These are phyloP conservation scores for Penicillium simplicissimum DNA, from an alignment of 495 filamentous ascomycete genomes.

Conservation along the genomic window DNA sequence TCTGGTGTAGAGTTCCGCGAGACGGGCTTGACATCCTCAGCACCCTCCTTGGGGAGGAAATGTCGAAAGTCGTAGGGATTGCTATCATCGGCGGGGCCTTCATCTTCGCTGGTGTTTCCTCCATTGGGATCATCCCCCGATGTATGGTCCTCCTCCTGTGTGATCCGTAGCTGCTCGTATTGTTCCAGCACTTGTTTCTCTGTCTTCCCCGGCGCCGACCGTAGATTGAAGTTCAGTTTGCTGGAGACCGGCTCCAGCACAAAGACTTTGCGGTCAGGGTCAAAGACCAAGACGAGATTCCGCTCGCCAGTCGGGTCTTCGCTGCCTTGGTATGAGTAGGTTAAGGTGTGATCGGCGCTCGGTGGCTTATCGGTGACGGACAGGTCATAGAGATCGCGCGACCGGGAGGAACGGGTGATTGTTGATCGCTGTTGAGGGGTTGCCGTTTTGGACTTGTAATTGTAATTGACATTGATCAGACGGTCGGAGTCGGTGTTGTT, in stretches of 20 bases:
- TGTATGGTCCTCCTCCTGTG: slow-evolving; percentile 42
- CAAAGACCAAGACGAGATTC: slow-evolving; percentile 54
- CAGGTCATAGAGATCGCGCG: slow-evolving; percentile 48
- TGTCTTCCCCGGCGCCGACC: slow-evolving; percentile 49
- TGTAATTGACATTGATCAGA: slow-evolving; percentile 50
- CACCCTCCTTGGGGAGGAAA: slow-evolving; percentile 49
- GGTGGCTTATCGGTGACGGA: slow-evolving; percentile 51
- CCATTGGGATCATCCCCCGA: slow-evolving; percentile 44
- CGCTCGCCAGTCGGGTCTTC: slow-evolving; percentile 46
- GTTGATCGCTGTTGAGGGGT: slow-evolving; percentile 40
- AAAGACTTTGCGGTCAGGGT: slow-evolving; percentile 50
- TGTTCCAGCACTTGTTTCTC: slow-evolving; percentile 46
- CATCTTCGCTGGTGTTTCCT: slow-evolving; percentile 42
- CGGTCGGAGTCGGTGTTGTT: slow-evolving; percentile 24
- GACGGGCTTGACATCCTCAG: slow-evolving; percentile 36
- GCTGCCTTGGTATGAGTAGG: slow-evolving; percentile 53
- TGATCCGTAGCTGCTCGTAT: slow-evolving; percentile 47
- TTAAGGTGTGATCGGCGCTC: slow-evolving; percentile 42
- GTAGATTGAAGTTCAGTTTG: slow-evolving; percentile 59
- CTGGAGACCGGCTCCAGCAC: slow-evolving; percentile 53
- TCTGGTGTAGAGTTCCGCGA: slow-evolving; percentile 45
- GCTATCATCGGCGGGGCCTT: slow-evolving; percentile 48
- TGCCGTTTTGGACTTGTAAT: slow-evolving; percentile 55
- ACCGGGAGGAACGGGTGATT: slow-evolving; percentile 42
- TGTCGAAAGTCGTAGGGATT: slow-evolving; percentile 63